phyloP scores from a whole-genome alignment of 2,329 filamentous ascomycete genomes.

The Alternaria gansuensis region DNA sequence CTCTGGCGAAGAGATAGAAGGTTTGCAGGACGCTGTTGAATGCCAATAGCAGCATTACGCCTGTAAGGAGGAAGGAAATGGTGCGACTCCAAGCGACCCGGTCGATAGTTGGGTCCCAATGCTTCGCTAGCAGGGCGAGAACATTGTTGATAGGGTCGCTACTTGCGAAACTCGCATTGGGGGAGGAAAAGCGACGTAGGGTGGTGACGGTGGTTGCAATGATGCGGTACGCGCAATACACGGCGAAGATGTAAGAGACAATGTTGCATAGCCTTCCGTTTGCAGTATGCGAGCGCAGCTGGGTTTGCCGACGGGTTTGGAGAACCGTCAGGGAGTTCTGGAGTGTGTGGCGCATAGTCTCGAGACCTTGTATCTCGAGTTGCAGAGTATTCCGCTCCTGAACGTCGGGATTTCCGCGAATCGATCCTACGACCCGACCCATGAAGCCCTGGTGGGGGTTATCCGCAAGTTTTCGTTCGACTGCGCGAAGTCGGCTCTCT shows the following conservation, averaged over 20 bases:
- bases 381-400: constrained; percentile 66
- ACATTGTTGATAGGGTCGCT: constrained; percentile 86
- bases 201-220: constrained; percentile 74
- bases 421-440: constrained; percentile 75
- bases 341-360: constrained; percentile 79
- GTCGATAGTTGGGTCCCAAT: constrained; percentile 85
- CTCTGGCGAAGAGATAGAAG: constrained; percentile 79
- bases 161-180: constrained; percentile 66
- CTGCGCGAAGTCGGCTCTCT: constrained; percentile 72
- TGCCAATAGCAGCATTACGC: constrained; percentile 81
- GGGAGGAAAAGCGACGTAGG: constrained; percentile 66
- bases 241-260: constrained; percentile 73
- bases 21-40: constrained; percentile 88
- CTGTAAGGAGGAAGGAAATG: constrained; percentile 83
- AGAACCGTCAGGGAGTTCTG: constrained; percentile 71
- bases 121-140: constrained; percentile 78
- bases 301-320: constrained; percentile 68
- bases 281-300: constrained; percentile 72
- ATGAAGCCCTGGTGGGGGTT: constrained; percentile 67
- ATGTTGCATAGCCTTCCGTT: constrained; percentile 71
- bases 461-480: constrained; percentile 71
- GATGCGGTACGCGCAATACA: constrained; percentile 88
- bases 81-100: constrained; percentile 84
- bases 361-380: constrained; percentile 79
- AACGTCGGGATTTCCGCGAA: constrained; percentile 69